Conservation (phyloP, 495 filamentous ascomycete species). For the Aspergillus panamensis region DNA sequence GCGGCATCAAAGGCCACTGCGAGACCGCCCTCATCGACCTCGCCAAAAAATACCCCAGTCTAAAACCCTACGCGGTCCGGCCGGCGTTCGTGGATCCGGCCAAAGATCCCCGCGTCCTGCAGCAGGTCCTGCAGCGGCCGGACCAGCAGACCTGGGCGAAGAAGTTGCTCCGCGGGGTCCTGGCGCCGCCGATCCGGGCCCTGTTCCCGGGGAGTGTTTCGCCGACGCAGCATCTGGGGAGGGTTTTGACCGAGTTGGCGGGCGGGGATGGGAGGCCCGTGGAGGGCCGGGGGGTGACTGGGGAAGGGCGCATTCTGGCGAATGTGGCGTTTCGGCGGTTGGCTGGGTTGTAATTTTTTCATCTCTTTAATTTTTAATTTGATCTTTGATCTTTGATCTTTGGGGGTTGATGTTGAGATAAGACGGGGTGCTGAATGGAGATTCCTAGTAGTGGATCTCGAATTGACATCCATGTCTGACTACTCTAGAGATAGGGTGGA, state of each 20-base stretch:
- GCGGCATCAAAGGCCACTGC: slow-evolving; percentile 58
- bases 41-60: slow-evolving; percentile 39
- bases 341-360: slow-evolving; percentile 7
- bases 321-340: slow-evolving; percentile 45
- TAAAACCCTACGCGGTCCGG: slow-evolving; percentile 50
- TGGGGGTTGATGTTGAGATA: no score
- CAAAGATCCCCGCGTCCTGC: slow-evolving; percentile 46
- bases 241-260: slow-evolving; percentile 54
- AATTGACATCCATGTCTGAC: no score
- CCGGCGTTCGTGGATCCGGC: slow-evolving; percentile 50
- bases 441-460: no score
- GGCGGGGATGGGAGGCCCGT: slow-evolving; percentile 44
- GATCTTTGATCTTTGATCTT: no score
- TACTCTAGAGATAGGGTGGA: no score
- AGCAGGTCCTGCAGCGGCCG: slow-evolving; percentile 34
- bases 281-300: slow-evolving; percentile 41
- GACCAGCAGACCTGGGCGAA: slow-evolving; percentile 5
- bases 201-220: slow-evolving; percentile 15
- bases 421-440: no score
- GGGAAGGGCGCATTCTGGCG: slow-evolving; percentile 44
- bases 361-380: neutral
- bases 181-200: slow-evolving; percentile 13
- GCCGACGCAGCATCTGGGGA: slow-evolving; percentile 40
- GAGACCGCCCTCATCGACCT: slow-evolving; percentile 52
- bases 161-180: slow-evolving; percentile 5